A percentile compares a stretch with the other conserved stretches of the same genome.
Evolutionary conservation across 768 basidiomycete species (phyloP).

Genomic region (Hypsizygus marmoreus): DNA sequence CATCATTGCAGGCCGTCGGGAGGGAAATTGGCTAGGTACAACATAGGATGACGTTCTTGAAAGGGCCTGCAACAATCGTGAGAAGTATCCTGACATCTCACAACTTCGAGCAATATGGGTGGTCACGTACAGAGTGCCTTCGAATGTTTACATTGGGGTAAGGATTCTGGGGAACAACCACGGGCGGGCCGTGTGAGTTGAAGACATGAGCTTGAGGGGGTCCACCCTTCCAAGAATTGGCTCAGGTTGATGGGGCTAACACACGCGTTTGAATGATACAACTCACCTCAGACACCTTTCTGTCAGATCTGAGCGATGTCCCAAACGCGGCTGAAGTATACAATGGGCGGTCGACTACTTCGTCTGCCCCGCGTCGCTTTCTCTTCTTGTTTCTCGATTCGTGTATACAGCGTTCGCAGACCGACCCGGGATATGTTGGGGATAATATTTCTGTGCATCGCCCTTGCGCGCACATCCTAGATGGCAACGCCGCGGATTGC

Average conservation of each 20-base stretch:
- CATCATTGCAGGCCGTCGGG: conserved; percentile 1
- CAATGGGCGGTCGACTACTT: neutral
- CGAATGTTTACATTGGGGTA: neutral
- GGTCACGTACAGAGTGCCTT: conserved; percentile 8
- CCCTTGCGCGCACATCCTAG: too few relatives aligned
- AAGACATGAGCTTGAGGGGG: too few relatives aligned
- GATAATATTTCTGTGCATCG: conserved; percentile 5
- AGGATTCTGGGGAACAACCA: neutral
- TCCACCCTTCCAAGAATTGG: too few relatives aligned
- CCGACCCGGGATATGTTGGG: neutral
- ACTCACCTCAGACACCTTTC: too few relatives aligned
- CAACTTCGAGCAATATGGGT: neutral
- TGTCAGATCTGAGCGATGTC: too few relatives aligned
- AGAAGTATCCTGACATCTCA: neutral
- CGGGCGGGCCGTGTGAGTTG: too few relatives aligned
- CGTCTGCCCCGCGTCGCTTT: neutral
- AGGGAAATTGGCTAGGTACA: neutral
- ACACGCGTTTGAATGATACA: too few relatives aligned
- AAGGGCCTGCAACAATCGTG: neutral
- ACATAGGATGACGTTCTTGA: neutral
- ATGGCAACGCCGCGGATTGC: too few relatives aligned
- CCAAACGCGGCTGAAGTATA: too few relatives aligned
- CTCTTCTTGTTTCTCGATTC: neutral
- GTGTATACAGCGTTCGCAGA: conserved; percentile 8
- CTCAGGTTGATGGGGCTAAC: too few relatives aligned